Percentiles rank a stretch among this genome's conserved stretches.
phyloP scores from a whole-genome alignment of 192 early-diverging fungal genomes.

The Coemansia aciculifera region DNA sequence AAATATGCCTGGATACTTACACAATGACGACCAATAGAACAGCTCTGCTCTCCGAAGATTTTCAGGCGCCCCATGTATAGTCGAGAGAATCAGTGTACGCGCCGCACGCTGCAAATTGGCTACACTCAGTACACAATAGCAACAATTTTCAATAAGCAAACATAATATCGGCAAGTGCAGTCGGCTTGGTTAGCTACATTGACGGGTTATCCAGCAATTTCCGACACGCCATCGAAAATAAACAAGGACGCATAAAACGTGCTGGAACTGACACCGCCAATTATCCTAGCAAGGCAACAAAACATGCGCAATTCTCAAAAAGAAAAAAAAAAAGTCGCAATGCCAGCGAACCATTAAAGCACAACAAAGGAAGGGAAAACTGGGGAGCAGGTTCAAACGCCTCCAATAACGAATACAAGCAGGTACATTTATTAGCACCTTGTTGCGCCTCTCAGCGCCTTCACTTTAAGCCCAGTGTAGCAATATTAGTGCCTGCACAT shows the following conservation, averaged over 20 bases:
- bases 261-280: not conserved
- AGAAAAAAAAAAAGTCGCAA: not conserved
- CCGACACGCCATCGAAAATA: not conserved
- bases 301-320: not conserved
- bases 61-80: slow-evolving; percentile 46
- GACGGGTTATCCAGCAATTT: not conserved
- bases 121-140: slow-evolving; percentile 15
- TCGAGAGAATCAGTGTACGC: slow-evolving; percentile 48
- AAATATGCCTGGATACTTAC: slow-evolving; percentile 33
- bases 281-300: not conserved
- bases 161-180: not conserved
- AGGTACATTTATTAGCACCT: slow-evolving; percentile 1
- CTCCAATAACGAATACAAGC: not conserved
- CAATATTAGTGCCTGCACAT: slow-evolving; percentile 2
- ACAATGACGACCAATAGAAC: slow-evolving; percentile 49
- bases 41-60: slow-evolving; percentile 41
- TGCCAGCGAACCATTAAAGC: not conserved
- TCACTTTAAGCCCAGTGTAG: not conserved
- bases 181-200: not conserved
- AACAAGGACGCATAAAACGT: not conserved
- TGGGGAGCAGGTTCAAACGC: not conserved
- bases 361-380: not conserved
- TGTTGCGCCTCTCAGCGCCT: not conserved
- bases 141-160: not conserved
- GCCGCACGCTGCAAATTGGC: slow-evolving; percentile 51